phyloP scores from a whole-genome alignment of 176 grass and related monocot genomes.

The Saccharum spontaneum region DNA sequence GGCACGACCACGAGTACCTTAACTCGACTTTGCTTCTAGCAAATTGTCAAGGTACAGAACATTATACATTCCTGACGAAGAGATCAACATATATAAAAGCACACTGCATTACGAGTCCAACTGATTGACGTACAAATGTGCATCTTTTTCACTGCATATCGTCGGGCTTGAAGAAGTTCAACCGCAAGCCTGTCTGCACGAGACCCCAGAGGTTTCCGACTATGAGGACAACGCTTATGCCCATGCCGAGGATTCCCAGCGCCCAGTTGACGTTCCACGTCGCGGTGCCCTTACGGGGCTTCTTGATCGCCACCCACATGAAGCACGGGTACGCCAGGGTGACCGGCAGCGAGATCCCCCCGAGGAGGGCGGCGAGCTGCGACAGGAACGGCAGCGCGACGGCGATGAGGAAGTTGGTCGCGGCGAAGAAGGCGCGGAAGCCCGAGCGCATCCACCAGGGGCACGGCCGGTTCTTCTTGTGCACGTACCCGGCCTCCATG shows the following conservation, averaged over 20 bases:
- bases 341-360: conserved; percentile 75
- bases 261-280: conserved; percentile 19
- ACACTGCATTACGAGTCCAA: neutral
- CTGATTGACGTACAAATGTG: neutral
- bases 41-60: no score
- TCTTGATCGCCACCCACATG: conserved; percentile 94
- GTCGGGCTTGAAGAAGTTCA: conserved; percentile 63
- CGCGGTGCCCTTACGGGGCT: conserved; percentile 43
- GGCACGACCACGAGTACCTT: no score
- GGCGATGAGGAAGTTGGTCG: conserved; percentile 53
- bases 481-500: conserved; percentile 84
- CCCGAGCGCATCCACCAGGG: conserved; percentile 66
- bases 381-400: conserved; percentile 88
- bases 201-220: conserved; percentile 69
- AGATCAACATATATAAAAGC: neutral
- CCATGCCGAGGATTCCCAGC: conserved; percentile 23
- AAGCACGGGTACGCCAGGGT: conserved; percentile 92
- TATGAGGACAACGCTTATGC: conserved; percentile 60
- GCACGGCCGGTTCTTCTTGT: conserved; percentile 75
- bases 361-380: conserved; percentile 62
- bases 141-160: conserved; percentile 31
- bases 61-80: neutral
- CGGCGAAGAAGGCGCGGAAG: conserved; percentile 62
- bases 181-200: conserved; percentile 50
- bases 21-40: no score